Evolutionary conservation across 768 basidiomycete genomes (phyloP), one percentile per base, ranked within the genome.

Genomic region (Chalciporus chontae): DNA sequence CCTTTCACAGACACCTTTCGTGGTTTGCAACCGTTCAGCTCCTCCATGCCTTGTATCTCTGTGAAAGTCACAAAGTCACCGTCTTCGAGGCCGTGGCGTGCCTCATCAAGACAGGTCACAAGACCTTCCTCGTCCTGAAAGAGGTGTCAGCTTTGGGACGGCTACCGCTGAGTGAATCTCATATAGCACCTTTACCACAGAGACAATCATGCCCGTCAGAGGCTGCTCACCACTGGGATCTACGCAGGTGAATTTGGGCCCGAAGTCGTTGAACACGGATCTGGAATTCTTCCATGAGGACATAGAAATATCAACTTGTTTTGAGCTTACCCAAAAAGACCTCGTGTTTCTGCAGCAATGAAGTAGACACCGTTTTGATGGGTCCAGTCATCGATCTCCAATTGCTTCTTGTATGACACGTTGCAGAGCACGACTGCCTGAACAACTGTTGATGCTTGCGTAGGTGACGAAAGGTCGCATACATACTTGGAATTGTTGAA

Each of bases 141-240:
- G 21, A 49, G 27, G 18, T 39, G 14, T 47, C 45, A 48, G 38
- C 8, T 43, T 42, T 52, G 15, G 8, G 11, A 36, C 24, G 11
- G 14, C 10, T 31, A 26, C 5, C 26, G 6, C 14, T 11, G 13
- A 21, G n/a, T 43, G 44, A 37, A 41, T 17, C 53, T 62, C 11
- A 17, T 36, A 48, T 23, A 15, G 42, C 44, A 89, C 94, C 76
- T 90, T 88, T 47, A 83, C 85, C n/a, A 98, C 83, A 46, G 90
- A 88, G 9, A 94, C 94, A 48, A 97, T 87, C 93, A 99, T 97
- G 17, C 96, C 96, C 2, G 83, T 78, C 50, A 97, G 74, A 3
- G 94, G 87, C 56, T 92, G 86, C 70, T 98, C 96, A 15, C 96
- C 96, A n/a, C 90, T 94, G n/a, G 93, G 85, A 65, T 99, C 96